Conservation (phyloP, 495 filamentous ascomycete genomes). For the Tuber calosporum region DNA sequence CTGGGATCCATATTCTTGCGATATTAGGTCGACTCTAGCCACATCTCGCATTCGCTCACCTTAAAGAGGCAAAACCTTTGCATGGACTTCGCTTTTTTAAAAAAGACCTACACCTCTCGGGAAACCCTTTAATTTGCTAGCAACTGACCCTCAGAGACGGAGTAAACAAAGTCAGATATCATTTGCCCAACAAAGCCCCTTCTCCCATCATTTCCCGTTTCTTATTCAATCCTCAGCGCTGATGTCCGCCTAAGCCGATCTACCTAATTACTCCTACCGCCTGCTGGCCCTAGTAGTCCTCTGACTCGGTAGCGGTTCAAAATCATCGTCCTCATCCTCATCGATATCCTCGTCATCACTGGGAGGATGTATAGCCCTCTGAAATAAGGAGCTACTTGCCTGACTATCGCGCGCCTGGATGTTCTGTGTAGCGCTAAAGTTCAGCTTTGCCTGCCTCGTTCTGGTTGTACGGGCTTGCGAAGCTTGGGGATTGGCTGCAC, state of each 20-base stretch:
- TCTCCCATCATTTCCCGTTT: neutral
- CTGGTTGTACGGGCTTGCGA: constrained; percentile 34
- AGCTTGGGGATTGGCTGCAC: constrained; percentile 3
- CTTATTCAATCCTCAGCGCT: too few relatives aligned
- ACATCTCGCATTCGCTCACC: neutral
- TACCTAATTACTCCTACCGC: constrained; percentile 8
- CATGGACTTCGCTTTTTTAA: neutral
- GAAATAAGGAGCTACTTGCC: constrained; percentile 48
- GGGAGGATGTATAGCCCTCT: constrained; percentile 66
- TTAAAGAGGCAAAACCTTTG: neutral
- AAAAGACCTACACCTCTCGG: neutral
- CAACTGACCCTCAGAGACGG: neutral
- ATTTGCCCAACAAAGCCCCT: neutral
- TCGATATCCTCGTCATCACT: constrained; percentile 79
- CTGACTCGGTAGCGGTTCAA: constrained; percentile 37
- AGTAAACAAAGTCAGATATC: neutral
- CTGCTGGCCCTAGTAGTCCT: constrained; percentile 15
- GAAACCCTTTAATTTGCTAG: neutral
- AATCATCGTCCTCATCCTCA: constrained; percentile 41
- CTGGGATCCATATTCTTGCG: neutral
- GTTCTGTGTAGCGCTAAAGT: constrained; percentile 53
- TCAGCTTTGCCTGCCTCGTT: constrained; percentile 60
- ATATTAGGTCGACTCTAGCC: neutral
- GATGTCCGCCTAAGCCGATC: neutral
- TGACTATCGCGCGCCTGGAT: constrained; percentile 46